Evolutionary conservation across 345 rosid species (phyloP).

Genomic region (Kernera saxatilis): DNA sequence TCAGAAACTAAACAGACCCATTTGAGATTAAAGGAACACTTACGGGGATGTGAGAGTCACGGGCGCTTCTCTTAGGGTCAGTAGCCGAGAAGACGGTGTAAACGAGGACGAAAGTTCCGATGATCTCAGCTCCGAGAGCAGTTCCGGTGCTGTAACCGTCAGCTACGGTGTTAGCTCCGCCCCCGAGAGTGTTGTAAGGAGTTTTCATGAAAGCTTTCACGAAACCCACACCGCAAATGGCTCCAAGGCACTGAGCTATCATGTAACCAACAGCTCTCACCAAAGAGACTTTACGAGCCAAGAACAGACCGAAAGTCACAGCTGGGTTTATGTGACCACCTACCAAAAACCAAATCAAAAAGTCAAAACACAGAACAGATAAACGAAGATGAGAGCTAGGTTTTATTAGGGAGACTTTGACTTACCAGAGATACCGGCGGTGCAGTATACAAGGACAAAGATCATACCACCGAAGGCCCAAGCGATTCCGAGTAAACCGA

Average conservation of each 20-base stretch:
- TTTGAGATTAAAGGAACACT: neutral
- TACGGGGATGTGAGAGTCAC: slow-evolving; percentile 95
- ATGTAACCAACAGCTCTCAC: slow-evolving; percentile 62
- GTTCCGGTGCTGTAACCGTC: slow-evolving; percentile 49
- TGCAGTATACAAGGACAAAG: slow-evolving; percentile 49
- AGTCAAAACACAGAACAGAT: too few species aligned
- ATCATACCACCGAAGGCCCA: slow-evolving; percentile 97
- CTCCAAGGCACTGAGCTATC: slow-evolving; percentile 81
- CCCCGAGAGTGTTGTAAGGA: slow-evolving; percentile 47
- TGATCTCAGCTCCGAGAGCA: slow-evolving; percentile 81
- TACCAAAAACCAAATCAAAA: neutral
- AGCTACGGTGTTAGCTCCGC: slow-evolving; percentile 59
- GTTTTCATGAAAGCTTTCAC: slow-evolving; percentile 75
- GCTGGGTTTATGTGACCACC: slow-evolving; percentile 94
- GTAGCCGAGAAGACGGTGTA: slow-evolving; percentile 96
- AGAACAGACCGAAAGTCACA: slow-evolving; percentile 71
- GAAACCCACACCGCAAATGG: slow-evolving; percentile 77
- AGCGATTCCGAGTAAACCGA: slow-evolving; percentile 85
- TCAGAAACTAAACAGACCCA: neutral
- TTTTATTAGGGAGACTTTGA: accelerated
- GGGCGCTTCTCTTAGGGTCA: slow-evolving; percentile 83
- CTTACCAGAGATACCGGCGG: slow-evolving; percentile 83
- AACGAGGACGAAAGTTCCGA: slow-evolving; percentile 81
- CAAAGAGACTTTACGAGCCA: slow-evolving; percentile 81
- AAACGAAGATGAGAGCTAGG: neutral